These are phyloP conservation scores for Diaporthe sp. DNA, from an alignment of 2,329 filamentous ascomycete genomes.

Conservation along the genomic window DNA sequence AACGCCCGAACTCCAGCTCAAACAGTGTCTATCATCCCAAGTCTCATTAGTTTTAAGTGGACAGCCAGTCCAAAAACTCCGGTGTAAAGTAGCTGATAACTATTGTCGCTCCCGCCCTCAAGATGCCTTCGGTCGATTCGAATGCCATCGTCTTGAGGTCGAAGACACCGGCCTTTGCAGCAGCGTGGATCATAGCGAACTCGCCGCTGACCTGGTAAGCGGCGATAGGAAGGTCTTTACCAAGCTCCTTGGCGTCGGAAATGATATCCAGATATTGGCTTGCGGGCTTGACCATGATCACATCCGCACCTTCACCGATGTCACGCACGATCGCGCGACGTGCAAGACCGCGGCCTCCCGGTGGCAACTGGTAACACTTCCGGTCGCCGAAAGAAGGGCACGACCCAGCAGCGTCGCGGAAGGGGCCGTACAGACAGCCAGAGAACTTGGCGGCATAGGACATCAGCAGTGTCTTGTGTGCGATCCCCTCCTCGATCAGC, in stretches of 20 bases:
- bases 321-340: slow-evolving; percentile 90
- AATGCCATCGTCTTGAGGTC: slow-evolving; percentile 95
- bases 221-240: slow-evolving; percentile 89
- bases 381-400: slow-evolving; percentile 92
- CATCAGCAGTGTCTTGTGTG: slow-evolving; percentile 93
- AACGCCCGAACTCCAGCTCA: slow-evolving; percentile 31
- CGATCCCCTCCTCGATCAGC: slow-evolving; percentile 92
- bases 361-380: slow-evolving; percentile 95
- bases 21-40: slow-evolving; percentile 18
- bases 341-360: slow-evolving; percentile 90
- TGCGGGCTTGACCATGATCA: slow-evolving; percentile 99
- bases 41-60: slow-evolving; percentile 51
- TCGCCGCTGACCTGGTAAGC: slow-evolving; percentile 98
- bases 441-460: slow-evolving; percentile 98
- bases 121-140: slow-evolving; percentile 91
- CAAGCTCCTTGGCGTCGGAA: slow-evolving; percentile 94
- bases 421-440: slow-evolving; percentile 95
- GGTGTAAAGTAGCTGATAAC: slow-evolving; percentile 95
- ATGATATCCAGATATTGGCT: slow-evolving; percentile 98
- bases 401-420: slow-evolving; percentile 95
- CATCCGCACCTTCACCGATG: slow-evolving; percentile 92
- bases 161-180: slow-evolving; percentile 94
- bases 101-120: slow-evolving; percentile 92
- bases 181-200: slow-evolving; percentile 97
- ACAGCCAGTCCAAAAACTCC: slow-evolving; percentile 76